phyloP scores from a whole-genome alignment of 768 basidiomycete genomes.

The Tremella fuciformis region DNA sequence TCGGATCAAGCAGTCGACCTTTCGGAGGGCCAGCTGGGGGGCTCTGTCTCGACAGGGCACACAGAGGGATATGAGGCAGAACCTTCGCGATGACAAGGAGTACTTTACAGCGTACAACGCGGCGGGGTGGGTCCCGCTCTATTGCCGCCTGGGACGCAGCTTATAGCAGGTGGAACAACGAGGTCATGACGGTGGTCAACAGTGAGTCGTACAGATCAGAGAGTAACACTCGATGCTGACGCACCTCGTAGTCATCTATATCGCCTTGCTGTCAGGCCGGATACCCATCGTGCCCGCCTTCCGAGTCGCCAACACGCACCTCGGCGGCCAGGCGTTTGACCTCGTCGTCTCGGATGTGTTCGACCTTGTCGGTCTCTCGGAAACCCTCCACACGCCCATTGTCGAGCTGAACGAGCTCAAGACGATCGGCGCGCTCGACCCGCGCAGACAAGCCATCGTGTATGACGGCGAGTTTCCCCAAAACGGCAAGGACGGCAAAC shows the following conservation, averaged over 20 bases:
- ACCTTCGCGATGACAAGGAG: too few species aligned
- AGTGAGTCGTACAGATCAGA: slow-evolving; percentile 2
- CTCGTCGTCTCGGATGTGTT: slow-evolving; percentile 13
- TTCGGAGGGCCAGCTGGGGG: too few species aligned
- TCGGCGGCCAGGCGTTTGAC: slow-evolving; percentile 7
- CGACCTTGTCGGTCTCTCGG: slow-evolving; percentile 14
- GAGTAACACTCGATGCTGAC: too few species aligned
- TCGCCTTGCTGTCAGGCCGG: slow-evolving; percentile 3
- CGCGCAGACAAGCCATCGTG: slow-evolving; percentile 1
- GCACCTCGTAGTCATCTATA: slow-evolving; percentile 9
- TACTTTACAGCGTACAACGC: too few species aligned
- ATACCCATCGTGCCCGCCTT: slow-evolving; percentile 16
- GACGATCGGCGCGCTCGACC: background rate
- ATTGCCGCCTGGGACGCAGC: too few species aligned
- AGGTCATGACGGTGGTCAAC: slow-evolving; percentile 12
- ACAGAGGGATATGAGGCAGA: too few species aligned
- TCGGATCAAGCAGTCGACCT: too few species aligned
- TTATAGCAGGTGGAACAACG: slow-evolving; percentile 10
- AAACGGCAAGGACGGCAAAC: background rate
- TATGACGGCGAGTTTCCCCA: slow-evolving; percentile 15
- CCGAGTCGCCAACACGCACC: background rate
- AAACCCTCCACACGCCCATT: slow-evolving; percentile 4
- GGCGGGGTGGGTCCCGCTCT: too few species aligned
- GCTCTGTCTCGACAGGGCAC: too few species aligned
- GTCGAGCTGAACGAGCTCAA: slow-evolving; percentile 19